Base-by-base conservation (phyloP, 306 rosid genomes). In the Trichosanthes truncata region DNA sequence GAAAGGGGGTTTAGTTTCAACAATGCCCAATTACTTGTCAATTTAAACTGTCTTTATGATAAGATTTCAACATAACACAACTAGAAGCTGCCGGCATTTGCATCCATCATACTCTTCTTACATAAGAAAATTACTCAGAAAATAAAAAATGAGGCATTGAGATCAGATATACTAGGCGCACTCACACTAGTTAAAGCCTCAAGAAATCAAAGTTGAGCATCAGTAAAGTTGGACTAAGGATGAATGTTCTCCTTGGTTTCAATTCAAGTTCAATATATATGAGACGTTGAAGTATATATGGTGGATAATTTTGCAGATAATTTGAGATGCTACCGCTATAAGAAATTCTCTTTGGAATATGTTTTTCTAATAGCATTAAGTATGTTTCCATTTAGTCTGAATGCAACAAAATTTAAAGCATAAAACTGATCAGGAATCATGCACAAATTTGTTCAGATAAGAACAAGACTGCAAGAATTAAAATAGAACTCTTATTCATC, bases 121-220 rank as follows among this genome's bases (percentile, higher is more conserved):
- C 7, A 40, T 1, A 20, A 40, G 49, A 40, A 41, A 0, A 71
- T 45, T 43, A 12, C 53, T 23, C 13, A 2, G 12, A 43, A 9
- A 71, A 4, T 9, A 9, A 6, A 25, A 71, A 13, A 45, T 45
- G 55, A 12, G 53, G 21, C 76, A 71, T 0, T 2, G 36, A 12
- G 74, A 45, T 40, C 29, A 4, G 15, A 4, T 20, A 67, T 38
- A 66, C 49, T 9, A 18, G 33, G 46, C 18, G 17, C 18, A 68
- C 53, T 68, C 55, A 23, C 31, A 41, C 9, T 13, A 43, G 55
- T 69, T 43, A 43, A 4, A 21, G n/a, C 53, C 55, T 43, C 18
- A 25, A 72, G 53, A n/a, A 69, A 69, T 13, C 13, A 72, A 46
- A 73, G 77, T 15, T 73, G 38, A 43, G 76, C 76, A 45, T 71